Evolutionary conservation across 768 basidiomycete genomes (phyloP).

Genomic region (Suillus bovinus): DNA sequence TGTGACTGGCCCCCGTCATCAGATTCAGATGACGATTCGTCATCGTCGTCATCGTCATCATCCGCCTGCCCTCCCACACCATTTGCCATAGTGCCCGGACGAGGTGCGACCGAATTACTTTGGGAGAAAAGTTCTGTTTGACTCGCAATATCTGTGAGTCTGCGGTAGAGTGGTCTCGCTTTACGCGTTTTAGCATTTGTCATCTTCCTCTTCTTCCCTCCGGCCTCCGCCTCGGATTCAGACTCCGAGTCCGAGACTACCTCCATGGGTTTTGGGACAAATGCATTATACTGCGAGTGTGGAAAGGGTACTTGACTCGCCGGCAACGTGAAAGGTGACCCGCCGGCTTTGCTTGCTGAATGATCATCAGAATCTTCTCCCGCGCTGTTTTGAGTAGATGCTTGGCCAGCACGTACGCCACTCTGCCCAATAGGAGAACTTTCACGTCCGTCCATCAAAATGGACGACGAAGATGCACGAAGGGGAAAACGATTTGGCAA

Average conservation of each 20-base stretch:
- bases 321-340: slow-evolving; percentile 50
- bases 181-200: slow-evolving; percentile 14
- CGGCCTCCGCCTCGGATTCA: slow-evolving; percentile 41
- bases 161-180: slow-evolving; percentile 36
- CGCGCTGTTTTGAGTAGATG: slow-evolving; percentile 10
- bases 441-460: slow-evolving; percentile 36
- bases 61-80: slow-evolving; percentile 10
- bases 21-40: slow-evolving; percentile 36
- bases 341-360: slow-evolving; percentile 10
- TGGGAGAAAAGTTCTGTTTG: slow-evolving; percentile 36
- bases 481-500: slow-evolving; percentile 33
- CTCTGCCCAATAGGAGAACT: slow-evolving; percentile 21
- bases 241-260: slow-evolving; percentile 17
- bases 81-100: slow-evolving; percentile 28
- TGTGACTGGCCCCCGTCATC: slow-evolving; percentile 42
- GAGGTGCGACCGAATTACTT: slow-evolving; percentile 30
- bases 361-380: slow-evolving; percentile 1
- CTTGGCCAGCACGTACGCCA: slow-evolving; percentile 12
- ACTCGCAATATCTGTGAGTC: slow-evolving; percentile 53
- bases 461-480: slow-evolving; percentile 22
- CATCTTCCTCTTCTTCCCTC: slow-evolving; percentile 25
- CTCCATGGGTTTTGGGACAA: slow-evolving; percentile 15
- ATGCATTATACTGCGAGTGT: slow-evolving; percentile 45
- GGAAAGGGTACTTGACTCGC: slow-evolving; percentile 56
- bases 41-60: slow-evolving; percentile 38